phyloP scores from a whole-genome alignment of 495 filamentous ascomycete species.

The Penicillium parvum region DNA sequence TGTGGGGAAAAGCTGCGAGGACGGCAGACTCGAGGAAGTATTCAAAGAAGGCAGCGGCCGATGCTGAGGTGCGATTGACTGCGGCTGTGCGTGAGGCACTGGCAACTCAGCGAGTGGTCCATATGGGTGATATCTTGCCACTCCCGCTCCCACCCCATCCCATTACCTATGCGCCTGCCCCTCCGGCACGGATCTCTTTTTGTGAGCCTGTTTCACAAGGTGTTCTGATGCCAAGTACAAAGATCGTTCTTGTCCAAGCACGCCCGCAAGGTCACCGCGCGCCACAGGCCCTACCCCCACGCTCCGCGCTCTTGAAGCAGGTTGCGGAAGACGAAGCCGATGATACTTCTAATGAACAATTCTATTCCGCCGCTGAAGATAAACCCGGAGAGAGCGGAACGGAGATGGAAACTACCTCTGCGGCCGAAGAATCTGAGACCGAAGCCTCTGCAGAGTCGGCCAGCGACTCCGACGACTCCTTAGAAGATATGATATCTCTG shows the following conservation, averaged over 20 bases:
- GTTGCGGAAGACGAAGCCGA: slow-evolving; percentile 66
- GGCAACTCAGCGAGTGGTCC: slow-evolving; percentile 65
- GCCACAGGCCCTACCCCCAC: slow-evolving; percentile 26
- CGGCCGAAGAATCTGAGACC: slow-evolving; percentile 52
- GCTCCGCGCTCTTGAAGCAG: slow-evolving; percentile 47
- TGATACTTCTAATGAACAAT: slow-evolving; percentile 81
- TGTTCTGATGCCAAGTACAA: slow-evolving; percentile 62
- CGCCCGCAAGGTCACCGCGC: slow-evolving; percentile 33
- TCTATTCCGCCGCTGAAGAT: slow-evolving; percentile 83
- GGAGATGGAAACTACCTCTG: slow-evolving; percentile 50
- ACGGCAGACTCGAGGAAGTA: slow-evolving; percentile 33
- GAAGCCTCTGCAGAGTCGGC: slow-evolving; percentile 49
- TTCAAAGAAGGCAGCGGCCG: slow-evolving; percentile 31
- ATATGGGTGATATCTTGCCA: slow-evolving; percentile 77
- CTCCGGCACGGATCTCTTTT: slow-evolving; percentile 61
- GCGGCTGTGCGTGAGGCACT: slow-evolving; percentile 75
- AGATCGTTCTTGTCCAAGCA: slow-evolving; percentile 68
- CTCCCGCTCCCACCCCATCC: slow-evolving; percentile 82
- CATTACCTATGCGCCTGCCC: slow-evolving; percentile 78
- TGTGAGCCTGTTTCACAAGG: slow-evolving; percentile 83
- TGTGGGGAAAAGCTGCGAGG: slow-evolving; percentile 38
- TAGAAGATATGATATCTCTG: slow-evolving; percentile 81
- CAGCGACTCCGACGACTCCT: slow-evolving; percentile 70
- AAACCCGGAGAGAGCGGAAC: slow-evolving; percentile 53
- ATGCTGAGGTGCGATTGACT: slow-evolving; percentile 62